phyloP scores from a whole-genome alignment of 1,284 basidiomycete genomes.

The Mycena citricolor region DNA sequence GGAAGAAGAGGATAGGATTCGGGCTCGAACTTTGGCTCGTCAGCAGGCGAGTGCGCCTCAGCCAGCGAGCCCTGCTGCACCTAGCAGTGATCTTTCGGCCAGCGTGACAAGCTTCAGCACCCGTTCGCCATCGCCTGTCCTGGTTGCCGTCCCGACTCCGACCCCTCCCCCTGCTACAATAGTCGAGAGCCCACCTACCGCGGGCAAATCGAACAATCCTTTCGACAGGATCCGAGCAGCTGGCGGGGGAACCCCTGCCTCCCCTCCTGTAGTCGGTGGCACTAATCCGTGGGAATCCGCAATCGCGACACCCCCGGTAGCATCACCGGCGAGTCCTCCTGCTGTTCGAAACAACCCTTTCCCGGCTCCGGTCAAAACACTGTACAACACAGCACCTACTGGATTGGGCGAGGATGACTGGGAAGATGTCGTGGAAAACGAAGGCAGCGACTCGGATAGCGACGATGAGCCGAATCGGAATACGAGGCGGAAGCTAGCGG shows the following conservation, averaged over 20 bases:
- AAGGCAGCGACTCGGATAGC: constrained; percentile 68
- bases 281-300: constrained; percentile 30
- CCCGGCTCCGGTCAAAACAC: constrained; percentile 48
- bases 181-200: constrained; percentile 26
- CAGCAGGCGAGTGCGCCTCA: constrained; percentile 38
- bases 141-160: constrained; percentile 26
- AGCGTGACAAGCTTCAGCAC: constrained; percentile 20
- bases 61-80: constrained; percentile 22
- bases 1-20: constrained; percentile 59
- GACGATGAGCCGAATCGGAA: constrained; percentile 78
- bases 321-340: constrained; percentile 33
- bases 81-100: constrained; percentile 29
- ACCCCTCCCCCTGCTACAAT: constrained; percentile 27
- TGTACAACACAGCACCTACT: constrained; percentile 62
- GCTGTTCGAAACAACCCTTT: constrained; percentile 36
- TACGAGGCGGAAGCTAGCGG: constrained; percentile 72
- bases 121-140: constrained; percentile 29
- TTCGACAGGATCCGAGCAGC: too few species aligned
- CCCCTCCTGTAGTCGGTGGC: constrained; percentile 37
- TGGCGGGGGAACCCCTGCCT: constrained; percentile 36
- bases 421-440: constrained; percentile 80
- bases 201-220: constrained; percentile 35
- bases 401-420: constrained; percentile 78
- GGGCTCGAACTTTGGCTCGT: constrained; percentile 51
- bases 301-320: constrained; percentile 31